phyloP scores from a whole-genome alignment of 1,284 basidiomycete species.

The Grifola frondosa region DNA sequence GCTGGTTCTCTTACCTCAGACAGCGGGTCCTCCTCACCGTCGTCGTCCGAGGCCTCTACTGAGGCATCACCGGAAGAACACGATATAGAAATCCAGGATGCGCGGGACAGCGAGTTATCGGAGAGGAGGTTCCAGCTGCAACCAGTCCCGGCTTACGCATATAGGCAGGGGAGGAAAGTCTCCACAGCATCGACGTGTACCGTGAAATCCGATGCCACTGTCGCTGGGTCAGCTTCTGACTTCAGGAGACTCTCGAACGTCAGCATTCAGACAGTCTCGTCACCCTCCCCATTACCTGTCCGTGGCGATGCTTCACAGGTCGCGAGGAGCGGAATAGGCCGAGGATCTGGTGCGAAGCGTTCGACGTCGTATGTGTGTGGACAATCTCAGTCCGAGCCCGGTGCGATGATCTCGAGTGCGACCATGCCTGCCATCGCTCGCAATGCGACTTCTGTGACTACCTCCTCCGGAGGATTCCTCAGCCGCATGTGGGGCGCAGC shows the following conservation, averaged over 20 bases:
- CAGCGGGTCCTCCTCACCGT: constrained; percentile 48
- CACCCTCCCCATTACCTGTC: constrained; percentile 4
- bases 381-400: constrained; percentile 18
- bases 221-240: constrained; percentile 13
- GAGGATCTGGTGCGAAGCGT: constrained; percentile 11
- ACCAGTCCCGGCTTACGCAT: constrained; percentile 43
- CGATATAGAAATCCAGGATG: constrained; percentile 42
- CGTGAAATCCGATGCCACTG: constrained; percentile 26
- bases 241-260: constrained; percentile 19
- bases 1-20: constrained; percentile 63
- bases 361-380: constrained; percentile 9
- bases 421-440: constrained; percentile 45
- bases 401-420: constrained; percentile 35
- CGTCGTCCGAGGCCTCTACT: constrained; percentile 37
- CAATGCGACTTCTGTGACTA: constrained; percentile 17
- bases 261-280: constrained; percentile 1
- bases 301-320: constrained; percentile 9
- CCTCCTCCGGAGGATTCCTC: constrained; percentile 49
- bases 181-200: constrained; percentile 37
- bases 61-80: constrained; percentile 48
- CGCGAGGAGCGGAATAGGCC: constrained; percentile 12
- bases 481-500: constrained; percentile 67
- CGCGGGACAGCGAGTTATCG: constrained; percentile 23
- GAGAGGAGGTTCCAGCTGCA: constrained; percentile 40
- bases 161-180: constrained; percentile 41